Conservation (phyloP, 169 alveolate genomes). For the Plasmodium malariae region DNA sequence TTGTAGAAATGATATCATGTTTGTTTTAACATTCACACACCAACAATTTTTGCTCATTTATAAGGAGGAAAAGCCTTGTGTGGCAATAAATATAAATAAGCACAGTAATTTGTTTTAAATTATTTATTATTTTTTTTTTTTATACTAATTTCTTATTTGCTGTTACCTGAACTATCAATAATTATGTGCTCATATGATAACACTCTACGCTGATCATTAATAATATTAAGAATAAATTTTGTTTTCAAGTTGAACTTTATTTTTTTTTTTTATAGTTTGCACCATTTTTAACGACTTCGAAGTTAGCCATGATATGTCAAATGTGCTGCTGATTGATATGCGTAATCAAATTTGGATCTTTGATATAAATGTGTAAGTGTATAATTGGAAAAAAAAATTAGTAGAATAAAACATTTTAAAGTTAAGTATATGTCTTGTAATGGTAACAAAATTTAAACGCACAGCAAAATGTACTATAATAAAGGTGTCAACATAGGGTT, state of each 20-base stretch:
- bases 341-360: constrained; percentile 46
- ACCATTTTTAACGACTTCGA: constrained; percentile 45
- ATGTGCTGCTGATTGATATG: constrained; percentile 21
- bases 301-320: constrained; percentile 26
- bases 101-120: constrained; percentile 19
- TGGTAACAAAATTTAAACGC: background rate
- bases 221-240: background rate
- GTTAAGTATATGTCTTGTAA: background rate
- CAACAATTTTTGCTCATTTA: constrained; percentile 57
- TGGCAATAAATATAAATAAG: constrained; percentile 65
- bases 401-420: background rate
- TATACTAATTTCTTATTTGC: background rate
- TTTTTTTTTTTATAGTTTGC: constrained; percentile 21
- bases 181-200: background rate
- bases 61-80: constrained; percentile 29
- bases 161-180: background rate
- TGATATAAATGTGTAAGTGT: constrained; percentile 27
- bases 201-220: background rate
- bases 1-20: constrained; percentile 29
- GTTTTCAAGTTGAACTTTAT: background rate
- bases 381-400: background rate
- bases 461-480: background rate
- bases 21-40: constrained; percentile 48
- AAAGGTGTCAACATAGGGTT: background rate
- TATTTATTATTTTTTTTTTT: background rate